phyloP scores from a whole-genome alignment of 1,139 yeast species.

The Groenewaldozyma auringiensis region DNA sequence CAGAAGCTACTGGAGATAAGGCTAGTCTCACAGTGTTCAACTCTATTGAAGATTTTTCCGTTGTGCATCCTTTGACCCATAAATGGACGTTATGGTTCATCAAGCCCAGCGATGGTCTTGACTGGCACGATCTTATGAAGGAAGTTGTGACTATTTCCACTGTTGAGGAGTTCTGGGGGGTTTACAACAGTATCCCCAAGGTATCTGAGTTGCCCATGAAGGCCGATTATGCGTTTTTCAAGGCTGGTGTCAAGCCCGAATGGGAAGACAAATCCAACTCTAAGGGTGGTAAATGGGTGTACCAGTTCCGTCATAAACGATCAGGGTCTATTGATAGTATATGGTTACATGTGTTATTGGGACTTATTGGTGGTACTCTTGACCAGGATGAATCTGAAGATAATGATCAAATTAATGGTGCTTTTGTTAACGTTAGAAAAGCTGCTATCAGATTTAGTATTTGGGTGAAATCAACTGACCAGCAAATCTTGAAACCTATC shows the following conservation, averaged over 20 bases:
- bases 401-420: constrained; percentile 80
- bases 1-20: constrained; percentile 20
- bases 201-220: constrained; percentile 86
- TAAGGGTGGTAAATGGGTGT: constrained; percentile 93
- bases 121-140: constrained; percentile 90
- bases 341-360: constrained; percentile 87
- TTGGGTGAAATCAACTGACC: constrained; percentile 82
- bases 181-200: constrained; percentile 86
- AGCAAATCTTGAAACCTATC: constrained; percentile 43
- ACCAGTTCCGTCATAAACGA: constrained; percentile 50
- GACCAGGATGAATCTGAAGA: constrained; percentile 59
- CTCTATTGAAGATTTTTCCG: constrained; percentile 61
- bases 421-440: constrained; percentile 82
- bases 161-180: constrained; percentile 99
- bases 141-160: constrained; percentile 88
- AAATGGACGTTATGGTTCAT: constrained; percentile 99
- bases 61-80: constrained; percentile 85
- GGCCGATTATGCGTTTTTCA: constrained; percentile 93
- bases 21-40: constrained; percentile 48
- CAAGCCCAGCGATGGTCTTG: constrained; percentile 62
- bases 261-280: constrained; percentile 93
- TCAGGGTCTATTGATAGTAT: constrained; percentile 65
- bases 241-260: constrained; percentile 92
- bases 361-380: constrained; percentile 93
- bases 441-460: constrained; percentile 78